phyloP scores from a whole-genome alignment of 371 early-diverging fungal genomes.

The Massospora cicadina region DNA sequence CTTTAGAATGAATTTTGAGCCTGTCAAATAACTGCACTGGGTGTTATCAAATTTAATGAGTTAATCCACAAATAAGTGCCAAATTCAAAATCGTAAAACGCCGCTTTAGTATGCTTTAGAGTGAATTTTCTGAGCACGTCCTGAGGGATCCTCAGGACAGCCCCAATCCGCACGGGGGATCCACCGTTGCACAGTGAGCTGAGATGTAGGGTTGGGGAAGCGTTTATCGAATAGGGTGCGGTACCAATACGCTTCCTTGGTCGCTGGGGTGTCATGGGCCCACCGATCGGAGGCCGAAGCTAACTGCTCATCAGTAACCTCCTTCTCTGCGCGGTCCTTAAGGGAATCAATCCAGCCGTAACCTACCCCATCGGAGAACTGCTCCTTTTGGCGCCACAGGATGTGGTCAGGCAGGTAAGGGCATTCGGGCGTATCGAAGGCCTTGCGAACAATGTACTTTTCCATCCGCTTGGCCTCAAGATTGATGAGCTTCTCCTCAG shows the following conservation, averaged over 20 bases:
- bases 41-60: no score
- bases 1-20: no score
- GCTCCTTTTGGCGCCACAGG: constrained; percentile 95
- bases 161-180: constrained; percentile 94
- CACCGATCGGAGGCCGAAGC: constrained; percentile 47
- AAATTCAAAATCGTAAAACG: no score
- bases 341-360: constrained; percentile 91
- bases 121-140: constrained; percentile 88
- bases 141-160: constrained; percentile 90
- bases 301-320: constrained; percentile 59
- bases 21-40: no score
- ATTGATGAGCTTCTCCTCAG: constrained; percentile 53
- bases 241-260: constrained; percentile 93
- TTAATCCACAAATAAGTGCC: no score
- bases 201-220: constrained; percentile 80
- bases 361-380: constrained; percentile 95
- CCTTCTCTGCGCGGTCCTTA: constrained; percentile 43
- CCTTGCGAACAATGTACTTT: constrained; percentile 72
- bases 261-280: constrained; percentile 75
- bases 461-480: constrained; percentile 54
- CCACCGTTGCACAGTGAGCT: constrained; percentile 82
- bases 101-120: constrained; percentile 41
- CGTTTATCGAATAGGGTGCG: constrained; percentile 76
- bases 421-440: constrained; percentile 49
- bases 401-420: constrained; percentile 82